These are phyloP conservation scores for Umbelopsis vinacea DNA, from an alignment of 192 early-diverging fungal genomes.

Conservation along the genomic window DNA sequence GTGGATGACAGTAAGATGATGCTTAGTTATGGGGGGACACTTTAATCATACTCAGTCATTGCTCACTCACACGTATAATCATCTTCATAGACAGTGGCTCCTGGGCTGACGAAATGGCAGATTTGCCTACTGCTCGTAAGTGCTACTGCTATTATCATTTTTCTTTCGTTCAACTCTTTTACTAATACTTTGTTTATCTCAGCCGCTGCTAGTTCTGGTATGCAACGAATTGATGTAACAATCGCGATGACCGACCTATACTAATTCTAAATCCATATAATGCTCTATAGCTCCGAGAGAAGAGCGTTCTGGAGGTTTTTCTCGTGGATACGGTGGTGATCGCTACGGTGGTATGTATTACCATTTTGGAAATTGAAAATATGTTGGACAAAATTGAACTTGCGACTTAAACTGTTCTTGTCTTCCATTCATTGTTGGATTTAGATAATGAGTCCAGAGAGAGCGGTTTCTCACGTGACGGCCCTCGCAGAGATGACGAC, in stretches of 20 bases:
- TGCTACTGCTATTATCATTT: constrained; percentile 9
- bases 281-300: constrained; percentile 4
- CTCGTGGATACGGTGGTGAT: constrained; percentile 25
- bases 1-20: constrained; percentile 63
- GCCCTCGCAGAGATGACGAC: constrained; percentile 42
- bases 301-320: constrained; percentile 21
- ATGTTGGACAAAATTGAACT: constrained; percentile 1
- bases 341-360: constrained; percentile 22
- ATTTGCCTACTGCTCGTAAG: constrained; percentile 87
- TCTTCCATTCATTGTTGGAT: constrained; percentile 21
- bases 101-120: constrained; percentile 94
- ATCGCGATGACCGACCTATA: not conserved
- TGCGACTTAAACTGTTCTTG: not conserved
- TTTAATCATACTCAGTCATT: not conserved
- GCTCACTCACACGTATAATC: not conserved
- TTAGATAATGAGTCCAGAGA: constrained; percentile 40
- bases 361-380: not conserved
- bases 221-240: constrained; percentile 11
- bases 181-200: not conserved
- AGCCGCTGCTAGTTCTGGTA: constrained; percentile 29
- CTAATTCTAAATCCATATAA: constrained; percentile 19
- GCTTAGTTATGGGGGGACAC: not conserved
- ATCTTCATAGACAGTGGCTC: constrained; percentile 58
- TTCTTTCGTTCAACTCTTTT: constrained; percentile 5
- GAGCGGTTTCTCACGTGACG: constrained; percentile 36